Evolutionary conservation across 768 basidiomycete species (phyloP).

Genomic region (Calocera viscosa): DNA sequence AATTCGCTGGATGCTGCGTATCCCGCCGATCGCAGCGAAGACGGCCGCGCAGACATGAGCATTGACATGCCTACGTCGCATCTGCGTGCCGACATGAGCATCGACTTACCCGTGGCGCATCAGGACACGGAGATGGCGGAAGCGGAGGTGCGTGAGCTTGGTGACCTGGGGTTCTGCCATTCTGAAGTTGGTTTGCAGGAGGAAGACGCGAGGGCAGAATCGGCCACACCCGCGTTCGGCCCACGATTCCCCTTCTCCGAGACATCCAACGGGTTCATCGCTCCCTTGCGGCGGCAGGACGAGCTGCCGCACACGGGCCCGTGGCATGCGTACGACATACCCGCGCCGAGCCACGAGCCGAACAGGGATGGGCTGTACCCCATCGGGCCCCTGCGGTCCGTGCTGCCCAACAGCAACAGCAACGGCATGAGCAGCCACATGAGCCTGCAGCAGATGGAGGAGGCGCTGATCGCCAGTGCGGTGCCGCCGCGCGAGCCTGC

Average conservation of each 20-base stretch:
- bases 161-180: background rate
- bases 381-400: background rate
- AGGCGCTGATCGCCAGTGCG: background rate
- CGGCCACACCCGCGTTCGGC: no score
- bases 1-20: background rate
- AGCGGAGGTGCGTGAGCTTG: background rate
- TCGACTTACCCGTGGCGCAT: no score
- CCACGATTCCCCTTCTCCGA: no score
- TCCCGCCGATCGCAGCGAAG: background rate
- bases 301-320: background rate
- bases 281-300: no score
- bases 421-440: no score
- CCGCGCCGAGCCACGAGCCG: background rate
- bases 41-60: background rate
- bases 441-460: background rate
- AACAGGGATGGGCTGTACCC: background rate
- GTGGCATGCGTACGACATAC: background rate
- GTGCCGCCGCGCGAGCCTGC: background rate
- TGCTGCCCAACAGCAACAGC: background rate
- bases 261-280: no score
- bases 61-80: no score
- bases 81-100: background rate
- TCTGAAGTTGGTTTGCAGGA: background rate
- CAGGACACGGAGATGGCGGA: no score
- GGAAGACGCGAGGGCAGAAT: background rate